These are phyloP conservation scores for Saturnispora serradocipensis DNA, from an alignment of 805 yeast genomes.

Conservation along the genomic window DNA sequence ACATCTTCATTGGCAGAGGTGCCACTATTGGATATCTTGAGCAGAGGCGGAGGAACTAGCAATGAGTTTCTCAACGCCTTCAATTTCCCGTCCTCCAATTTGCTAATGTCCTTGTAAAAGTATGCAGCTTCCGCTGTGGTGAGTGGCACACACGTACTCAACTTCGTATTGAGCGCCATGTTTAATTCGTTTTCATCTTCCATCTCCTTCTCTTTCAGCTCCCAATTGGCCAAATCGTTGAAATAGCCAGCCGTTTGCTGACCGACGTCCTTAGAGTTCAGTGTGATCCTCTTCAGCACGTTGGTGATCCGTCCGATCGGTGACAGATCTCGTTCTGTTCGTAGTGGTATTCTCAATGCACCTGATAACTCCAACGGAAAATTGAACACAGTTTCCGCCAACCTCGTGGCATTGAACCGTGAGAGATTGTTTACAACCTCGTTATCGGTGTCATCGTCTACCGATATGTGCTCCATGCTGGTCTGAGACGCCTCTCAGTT, in stretches of 20 bases:
- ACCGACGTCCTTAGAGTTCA: neutral
- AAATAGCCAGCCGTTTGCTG: neutral
- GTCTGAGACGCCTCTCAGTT: neutral
- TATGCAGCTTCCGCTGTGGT: conserved; percentile 56
- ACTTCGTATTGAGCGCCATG: conserved; percentile 16
- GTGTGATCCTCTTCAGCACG: neutral
- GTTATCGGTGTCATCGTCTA: neutral
- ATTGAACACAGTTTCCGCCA: conserved; percentile 31
- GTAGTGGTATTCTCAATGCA: neutral
- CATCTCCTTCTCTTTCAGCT: neutral
- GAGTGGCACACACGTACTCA: conserved; percentile 47
- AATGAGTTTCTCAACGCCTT: conserved; percentile 63
- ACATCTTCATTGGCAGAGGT: neutral
- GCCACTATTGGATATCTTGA: neutral
- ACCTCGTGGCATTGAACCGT: neutral
- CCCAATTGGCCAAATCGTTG: neutral
- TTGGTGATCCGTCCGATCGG: conserved; percentile 3
- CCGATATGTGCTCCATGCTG: neutral
- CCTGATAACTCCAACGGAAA: conserved; percentile 56
- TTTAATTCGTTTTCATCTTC: neutral
- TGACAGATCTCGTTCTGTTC: neutral
- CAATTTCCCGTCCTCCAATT: conserved; percentile 56
- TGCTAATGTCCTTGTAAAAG: conserved; percentile 43
- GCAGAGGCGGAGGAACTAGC: conserved; percentile 18
- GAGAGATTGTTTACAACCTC: neutral